Conservation (phyloP, 225 moss, liverwort and hornwort species). For the Rhytidiadelphus loreus region DNA sequence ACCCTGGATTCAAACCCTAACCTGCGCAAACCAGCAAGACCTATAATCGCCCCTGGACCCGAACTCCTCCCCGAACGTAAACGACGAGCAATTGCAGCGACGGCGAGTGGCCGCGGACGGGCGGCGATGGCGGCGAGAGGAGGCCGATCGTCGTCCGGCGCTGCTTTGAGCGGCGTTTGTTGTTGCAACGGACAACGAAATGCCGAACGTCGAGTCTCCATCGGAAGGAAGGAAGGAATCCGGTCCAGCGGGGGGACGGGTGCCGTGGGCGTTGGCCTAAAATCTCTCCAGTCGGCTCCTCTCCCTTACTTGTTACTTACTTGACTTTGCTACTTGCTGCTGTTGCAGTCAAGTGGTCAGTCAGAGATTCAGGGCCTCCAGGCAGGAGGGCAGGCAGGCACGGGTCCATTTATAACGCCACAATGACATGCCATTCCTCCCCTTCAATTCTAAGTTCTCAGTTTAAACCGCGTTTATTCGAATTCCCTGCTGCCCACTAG, state of each 20-base stretch:
- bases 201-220: constrained; percentile 2
- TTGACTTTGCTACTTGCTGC: background rate
- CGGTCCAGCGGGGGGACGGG: background rate
- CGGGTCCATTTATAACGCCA: constrained; percentile 14
- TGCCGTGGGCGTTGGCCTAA: constrained; percentile 5
- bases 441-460: background rate
- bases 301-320: background rate
- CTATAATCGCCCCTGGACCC: background rate
- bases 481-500: background rate
- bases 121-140: background rate
- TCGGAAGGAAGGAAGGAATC: background rate
- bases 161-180: background rate
- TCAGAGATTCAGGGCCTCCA: background rate
- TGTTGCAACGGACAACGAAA: background rate
- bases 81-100: background rate
- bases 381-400: background rate
- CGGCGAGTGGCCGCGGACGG: background rate
- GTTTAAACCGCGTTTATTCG: background rate
- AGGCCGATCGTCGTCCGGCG: background rate
- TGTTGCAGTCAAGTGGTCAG: background rate
- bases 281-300: constrained; percentile 13
- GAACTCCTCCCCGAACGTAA: background rate
- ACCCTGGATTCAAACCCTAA: constrained; percentile 19
- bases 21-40: background rate
- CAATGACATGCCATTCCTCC: background rate